Conservation (phyloP, 73 alveolate genomes). For the Symbiodinium natans region DNA sequence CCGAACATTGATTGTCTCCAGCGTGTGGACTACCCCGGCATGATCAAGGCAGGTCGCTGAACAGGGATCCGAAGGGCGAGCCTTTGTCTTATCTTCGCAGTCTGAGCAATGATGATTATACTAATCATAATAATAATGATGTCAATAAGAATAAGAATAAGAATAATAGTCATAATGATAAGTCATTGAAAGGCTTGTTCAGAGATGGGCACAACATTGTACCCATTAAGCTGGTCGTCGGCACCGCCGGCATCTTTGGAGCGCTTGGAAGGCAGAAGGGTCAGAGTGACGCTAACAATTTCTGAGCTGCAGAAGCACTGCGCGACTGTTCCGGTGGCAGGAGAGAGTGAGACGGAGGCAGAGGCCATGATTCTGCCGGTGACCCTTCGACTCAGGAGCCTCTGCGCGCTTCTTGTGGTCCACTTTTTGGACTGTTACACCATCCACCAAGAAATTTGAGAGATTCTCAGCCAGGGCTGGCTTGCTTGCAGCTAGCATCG, state of each 20-base stretch:
- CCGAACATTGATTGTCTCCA: slow-evolving; percentile 44
- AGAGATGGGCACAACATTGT: slow-evolving; percentile 85
- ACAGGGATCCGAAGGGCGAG: too few species aligned
- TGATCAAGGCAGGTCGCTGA: slow-evolving; percentile 54
- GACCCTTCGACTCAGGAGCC: slow-evolving; percentile 42
- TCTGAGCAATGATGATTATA: too few species aligned
- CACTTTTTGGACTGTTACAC: background rate
- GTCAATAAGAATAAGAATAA: too few species aligned
- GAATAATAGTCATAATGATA: too few species aligned
- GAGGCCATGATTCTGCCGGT: slow-evolving; percentile 79
- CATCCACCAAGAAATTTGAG: background rate
- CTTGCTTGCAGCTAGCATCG: background rate
- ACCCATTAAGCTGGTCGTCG: slow-evolving; percentile 57
- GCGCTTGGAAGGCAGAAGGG: background rate
- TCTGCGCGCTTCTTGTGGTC: background rate
- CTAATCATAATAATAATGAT: too few species aligned
- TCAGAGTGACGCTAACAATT: background rate
- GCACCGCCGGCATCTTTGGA: background rate
- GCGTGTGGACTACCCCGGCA: slow-evolving; percentile 31
- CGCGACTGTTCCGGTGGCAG: background rate
- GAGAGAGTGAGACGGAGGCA: background rate
- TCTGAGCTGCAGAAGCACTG: background rate
- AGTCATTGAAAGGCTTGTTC: slow-evolving; percentile 57
- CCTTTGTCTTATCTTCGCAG: too few species aligned
- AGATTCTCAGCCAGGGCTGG: too few species aligned